Evolutionary conservation across 2,329 filamentous ascomycete genomes (phyloP).

Genomic region (Fusarium clavum): DNA sequence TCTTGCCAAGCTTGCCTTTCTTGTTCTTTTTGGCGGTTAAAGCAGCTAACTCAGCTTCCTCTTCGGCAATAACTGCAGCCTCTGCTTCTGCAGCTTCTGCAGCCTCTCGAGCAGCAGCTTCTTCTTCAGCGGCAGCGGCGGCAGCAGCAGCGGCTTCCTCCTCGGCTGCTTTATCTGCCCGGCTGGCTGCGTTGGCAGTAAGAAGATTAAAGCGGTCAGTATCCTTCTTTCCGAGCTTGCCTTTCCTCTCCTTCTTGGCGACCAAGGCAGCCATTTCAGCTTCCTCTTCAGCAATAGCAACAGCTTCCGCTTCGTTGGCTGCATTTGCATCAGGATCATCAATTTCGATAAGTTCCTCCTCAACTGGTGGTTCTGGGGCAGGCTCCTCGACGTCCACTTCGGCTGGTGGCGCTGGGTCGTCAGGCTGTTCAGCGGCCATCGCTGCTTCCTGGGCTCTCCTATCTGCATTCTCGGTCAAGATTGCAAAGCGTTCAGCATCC

Average conservation of each 20-base stretch:
- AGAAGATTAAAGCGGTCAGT: slow-evolving; percentile 57
- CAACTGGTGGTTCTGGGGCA: slow-evolving; percentile 19
- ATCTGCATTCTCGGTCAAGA: slow-evolving; percentile 27
- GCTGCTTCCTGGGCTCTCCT: slow-evolving; percentile 31
- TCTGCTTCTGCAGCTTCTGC: slow-evolving; percentile 38
- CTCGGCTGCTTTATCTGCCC: slow-evolving; percentile 40
- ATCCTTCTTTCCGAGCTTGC: slow-evolving; percentile 57
- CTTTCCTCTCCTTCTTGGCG: slow-evolving; percentile 60
- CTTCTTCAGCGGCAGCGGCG: slow-evolving; percentile 28
- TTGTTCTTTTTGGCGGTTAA: slow-evolving; percentile 53
- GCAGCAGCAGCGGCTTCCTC: slow-evolving; percentile 35
- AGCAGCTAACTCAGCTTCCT: slow-evolving; percentile 45
- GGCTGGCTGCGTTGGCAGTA: slow-evolving; percentile 48
- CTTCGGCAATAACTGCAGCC: slow-evolving; percentile 32
- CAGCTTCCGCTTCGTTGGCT: slow-evolving; percentile 17
- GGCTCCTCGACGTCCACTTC: slow-evolving; percentile 25
- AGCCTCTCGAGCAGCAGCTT: slow-evolving; percentile 32
- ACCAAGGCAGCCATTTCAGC: slow-evolving; percentile 54
- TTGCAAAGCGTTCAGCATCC: slow-evolving; percentile 33
- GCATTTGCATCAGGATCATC: slow-evolving; percentile 9
- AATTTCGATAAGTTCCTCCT: slow-evolving; percentile 17
- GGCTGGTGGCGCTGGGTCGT: slow-evolving; percentile 4
- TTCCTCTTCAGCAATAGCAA: slow-evolving; percentile 47
- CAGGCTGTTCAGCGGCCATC: slow-evolving; percentile 44
- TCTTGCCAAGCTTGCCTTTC: slow-evolving; percentile 46